phyloP scores from a whole-genome alignment of 352 stramenopile genomes.

The Lagenidium sp. region DNA sequence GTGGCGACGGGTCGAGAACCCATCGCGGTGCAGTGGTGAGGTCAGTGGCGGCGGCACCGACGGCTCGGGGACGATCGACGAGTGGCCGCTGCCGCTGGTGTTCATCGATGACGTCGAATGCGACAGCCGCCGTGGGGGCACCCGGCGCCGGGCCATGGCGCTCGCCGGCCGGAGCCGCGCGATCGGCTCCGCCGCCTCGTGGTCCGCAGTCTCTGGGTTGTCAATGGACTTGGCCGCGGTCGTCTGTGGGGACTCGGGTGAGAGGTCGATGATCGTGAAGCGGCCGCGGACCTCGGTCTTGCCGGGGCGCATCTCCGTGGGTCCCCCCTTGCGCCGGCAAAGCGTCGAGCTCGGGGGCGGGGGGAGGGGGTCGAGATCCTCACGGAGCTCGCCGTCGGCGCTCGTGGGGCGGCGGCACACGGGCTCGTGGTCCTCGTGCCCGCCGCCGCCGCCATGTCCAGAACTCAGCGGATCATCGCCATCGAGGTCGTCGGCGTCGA shows the following conservation, averaged over 20 bases:
- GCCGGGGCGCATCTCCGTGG: conserved; percentile 7
- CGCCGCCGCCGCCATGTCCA: too few relatives aligned
- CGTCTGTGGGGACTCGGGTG: conserved; percentile 36
- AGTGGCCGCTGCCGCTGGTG: conserved; percentile 1
- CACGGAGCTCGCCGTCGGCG: neutral
- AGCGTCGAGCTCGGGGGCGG: neutral
- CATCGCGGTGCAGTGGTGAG: neutral
- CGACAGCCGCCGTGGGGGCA: conserved; percentile 8
- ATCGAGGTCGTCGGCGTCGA: conserved; percentile 16
- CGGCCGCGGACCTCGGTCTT: conserved; percentile 66
- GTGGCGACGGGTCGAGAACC: neutral
- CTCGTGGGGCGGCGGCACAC: too few relatives aligned
- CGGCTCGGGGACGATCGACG: conserved; percentile 1
- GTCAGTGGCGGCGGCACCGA: neutral
- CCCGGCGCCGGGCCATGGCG: conserved; percentile 1
- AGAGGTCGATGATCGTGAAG: conserved; percentile 81
- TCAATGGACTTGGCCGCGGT: conserved; percentile 17
- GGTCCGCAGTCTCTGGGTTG: conserved; percentile 15
- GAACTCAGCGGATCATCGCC: too few relatives aligned
- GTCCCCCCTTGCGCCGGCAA: neutral
- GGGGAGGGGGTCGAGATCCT: neutral
- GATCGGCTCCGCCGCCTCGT: conserved; percentile 14
- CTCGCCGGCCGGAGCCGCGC: neutral
- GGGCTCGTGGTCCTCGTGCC: too few relatives aligned
- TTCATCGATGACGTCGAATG: neutral